These are phyloP conservation scores for Candida odintsovae DNA, from an alignment of 805 yeast genomes.

Conservation along the genomic window DNA sequence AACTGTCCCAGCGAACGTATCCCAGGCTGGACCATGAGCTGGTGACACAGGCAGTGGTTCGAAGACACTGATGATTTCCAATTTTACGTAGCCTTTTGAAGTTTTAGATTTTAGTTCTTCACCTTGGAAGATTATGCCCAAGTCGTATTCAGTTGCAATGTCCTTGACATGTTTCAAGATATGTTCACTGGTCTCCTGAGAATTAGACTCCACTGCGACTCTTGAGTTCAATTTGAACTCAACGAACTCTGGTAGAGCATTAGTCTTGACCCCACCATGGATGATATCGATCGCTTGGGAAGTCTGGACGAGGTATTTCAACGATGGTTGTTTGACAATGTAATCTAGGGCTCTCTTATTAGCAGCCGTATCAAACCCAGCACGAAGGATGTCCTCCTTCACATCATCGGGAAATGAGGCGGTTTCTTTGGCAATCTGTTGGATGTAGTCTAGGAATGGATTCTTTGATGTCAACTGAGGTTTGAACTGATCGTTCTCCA, in stretches of 20 bases:
- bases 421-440: slow-evolving; percentile 52
- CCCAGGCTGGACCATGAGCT: slow-evolving; percentile 32
- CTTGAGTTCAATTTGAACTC: slow-evolving; percentile 50
- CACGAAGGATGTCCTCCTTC: slow-evolving; percentile 28
- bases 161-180: slow-evolving; percentile 27
- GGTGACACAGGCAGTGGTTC: slow-evolving; percentile 2
- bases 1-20: slow-evolving; percentile 46
- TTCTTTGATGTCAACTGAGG: slow-evolving; percentile 44
- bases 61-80: background rate
- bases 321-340: slow-evolving; percentile 9
- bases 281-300: slow-evolving; percentile 50
- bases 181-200: slow-evolving; percentile 27
- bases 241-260: slow-evolving; percentile 61
- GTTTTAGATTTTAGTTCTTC: slow-evolving; percentile 3
- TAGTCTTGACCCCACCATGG: slow-evolving; percentile 57
- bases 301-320: slow-evolving; percentile 14
- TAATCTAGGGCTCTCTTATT: slow-evolving; percentile 29
- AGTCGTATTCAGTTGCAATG: slow-evolving; percentile 37
- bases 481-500: slow-evolving; percentile 48
- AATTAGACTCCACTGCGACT: slow-evolving; percentile 42
- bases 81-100: background rate
- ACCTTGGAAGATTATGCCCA: slow-evolving; percentile 19
- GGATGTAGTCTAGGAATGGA: slow-evolving; percentile 53
- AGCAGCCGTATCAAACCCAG: slow-evolving; percentile 29
- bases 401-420: slow-evolving; percentile 20